phyloP scores from a whole-genome alignment of 495 filamentous ascomycete species.

The Melanomma pulvis-pyrius region DNA sequence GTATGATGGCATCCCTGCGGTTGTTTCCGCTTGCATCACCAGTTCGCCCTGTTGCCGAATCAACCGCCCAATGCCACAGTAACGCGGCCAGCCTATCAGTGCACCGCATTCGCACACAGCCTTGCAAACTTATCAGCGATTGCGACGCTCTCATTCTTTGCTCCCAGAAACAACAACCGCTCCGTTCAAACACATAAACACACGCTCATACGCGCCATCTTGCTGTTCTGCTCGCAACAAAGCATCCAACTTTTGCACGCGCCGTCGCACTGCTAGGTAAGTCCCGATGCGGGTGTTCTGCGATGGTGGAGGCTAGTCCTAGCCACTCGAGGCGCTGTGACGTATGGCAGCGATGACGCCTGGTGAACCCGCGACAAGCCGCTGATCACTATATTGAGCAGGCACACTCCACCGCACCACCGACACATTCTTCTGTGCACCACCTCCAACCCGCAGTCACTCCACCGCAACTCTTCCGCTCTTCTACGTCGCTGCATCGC shows the following conservation, averaged over 20 bases:
- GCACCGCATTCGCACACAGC: neutral
- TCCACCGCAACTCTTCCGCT: neutral
- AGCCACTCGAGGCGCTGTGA: neutral
- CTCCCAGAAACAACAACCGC: neutral
- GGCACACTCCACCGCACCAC: slow-evolving; percentile 1
- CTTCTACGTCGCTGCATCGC: neutral
- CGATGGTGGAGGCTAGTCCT: neutral
- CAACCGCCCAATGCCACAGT: slow-evolving; percentile 23
- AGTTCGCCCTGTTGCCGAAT: slow-evolving; percentile 20
- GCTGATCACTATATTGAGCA: slow-evolving; percentile 11
- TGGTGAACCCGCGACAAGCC: neutral
- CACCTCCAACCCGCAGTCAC: neutral
- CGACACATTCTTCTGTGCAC: neutral
- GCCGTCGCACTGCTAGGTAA: neutral
- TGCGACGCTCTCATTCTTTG: neutral
- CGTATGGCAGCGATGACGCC: slow-evolving; percentile 13
- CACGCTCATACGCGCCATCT: too few species aligned
- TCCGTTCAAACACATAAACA: neutral
- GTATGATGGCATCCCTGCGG: too few species aligned
- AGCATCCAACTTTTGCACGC: neutral
- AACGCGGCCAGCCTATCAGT: slow-evolving; percentile 21
- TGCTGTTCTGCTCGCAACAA: too few species aligned
- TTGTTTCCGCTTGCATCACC: neutral
- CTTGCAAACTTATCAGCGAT: neutral
- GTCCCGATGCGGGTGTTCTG: slow-evolving; percentile 1